Evolutionary conservation across 345 rosid genomes (phyloP).

Genomic region (Luvunga scandens): DNA sequence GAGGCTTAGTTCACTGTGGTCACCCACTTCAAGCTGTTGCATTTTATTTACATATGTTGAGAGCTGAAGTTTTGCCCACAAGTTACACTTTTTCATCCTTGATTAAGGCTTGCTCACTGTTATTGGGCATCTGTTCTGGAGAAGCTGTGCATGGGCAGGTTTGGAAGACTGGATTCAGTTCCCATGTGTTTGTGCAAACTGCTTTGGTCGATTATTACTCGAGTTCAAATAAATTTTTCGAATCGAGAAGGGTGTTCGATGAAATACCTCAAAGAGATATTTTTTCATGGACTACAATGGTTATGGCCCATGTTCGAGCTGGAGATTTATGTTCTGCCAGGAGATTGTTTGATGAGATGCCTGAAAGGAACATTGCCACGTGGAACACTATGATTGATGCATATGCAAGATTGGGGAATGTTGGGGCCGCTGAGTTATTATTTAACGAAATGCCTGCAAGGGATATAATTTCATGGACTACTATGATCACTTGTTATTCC

Average conservation of each 20-base stretch:
- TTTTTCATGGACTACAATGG: slow-evolving; percentile 58
- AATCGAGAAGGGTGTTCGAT: slow-evolving; percentile 63
- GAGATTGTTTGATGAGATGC: slow-evolving; percentile 54
- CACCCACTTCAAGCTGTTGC: slow-evolving; percentile 44
- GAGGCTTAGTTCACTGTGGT: slow-evolving; percentile 42
- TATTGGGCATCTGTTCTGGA: slow-evolving; percentile 35
- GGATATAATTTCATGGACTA: slow-evolving; percentile 76
- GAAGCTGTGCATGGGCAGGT: slow-evolving; percentile 59
- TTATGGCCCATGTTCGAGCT: slow-evolving; percentile 37
- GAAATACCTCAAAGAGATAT: slow-evolving; percentile 72
- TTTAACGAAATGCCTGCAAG: slow-evolving; percentile 57
- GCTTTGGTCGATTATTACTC: slow-evolving; percentile 65
- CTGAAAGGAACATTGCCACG: slow-evolving; percentile 47
- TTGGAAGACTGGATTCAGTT: slow-evolving; percentile 60
- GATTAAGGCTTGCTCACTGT: slow-evolving; percentile 52
- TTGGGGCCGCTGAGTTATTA: slow-evolving; percentile 47
- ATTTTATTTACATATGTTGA: slow-evolving; percentile 43
- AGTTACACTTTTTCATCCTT: slow-evolving; percentile 67
- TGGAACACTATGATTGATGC: slow-evolving; percentile 84
- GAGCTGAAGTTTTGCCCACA: slow-evolving; percentile 49
- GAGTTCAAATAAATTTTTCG: slow-evolving; percentile 25
- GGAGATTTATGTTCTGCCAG: slow-evolving; percentile 49
- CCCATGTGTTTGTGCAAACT: slow-evolving; percentile 67
- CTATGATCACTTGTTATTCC: slow-evolving; percentile 72
- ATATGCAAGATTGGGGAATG: slow-evolving; percentile 45